Evolutionary conservation across 805 yeast species (phyloP).

Genomic region (Diddensiella transvaalensis): DNA sequence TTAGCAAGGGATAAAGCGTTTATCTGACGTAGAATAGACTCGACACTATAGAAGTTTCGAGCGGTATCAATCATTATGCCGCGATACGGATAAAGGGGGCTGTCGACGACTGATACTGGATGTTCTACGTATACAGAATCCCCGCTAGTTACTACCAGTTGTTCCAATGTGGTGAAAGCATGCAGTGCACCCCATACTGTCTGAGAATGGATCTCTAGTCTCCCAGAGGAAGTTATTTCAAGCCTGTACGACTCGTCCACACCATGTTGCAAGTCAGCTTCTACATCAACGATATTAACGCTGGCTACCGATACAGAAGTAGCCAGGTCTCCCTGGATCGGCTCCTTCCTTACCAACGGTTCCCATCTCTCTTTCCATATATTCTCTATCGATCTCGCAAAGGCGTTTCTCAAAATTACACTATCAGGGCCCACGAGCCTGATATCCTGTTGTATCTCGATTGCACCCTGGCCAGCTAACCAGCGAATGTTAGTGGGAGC

Average conservation of each 20-base stretch:
- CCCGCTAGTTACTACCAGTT: constrained; percentile 33
- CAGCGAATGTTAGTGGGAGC: constrained; percentile 16
- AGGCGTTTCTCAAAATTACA: constrained; percentile 25
- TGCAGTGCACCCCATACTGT: constrained; percentile 42
- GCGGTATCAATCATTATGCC: constrained; percentile 41
- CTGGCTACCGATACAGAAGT: not conserved
- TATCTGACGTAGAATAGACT: constrained; percentile 34
- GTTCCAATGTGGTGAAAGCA: constrained; percentile 40
- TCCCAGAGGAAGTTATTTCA: constrained; percentile 15
- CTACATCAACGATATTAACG: constrained; percentile 21
- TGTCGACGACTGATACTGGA: constrained; percentile 34
- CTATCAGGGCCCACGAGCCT: constrained; percentile 10
- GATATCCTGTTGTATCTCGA: constrained; percentile 3
- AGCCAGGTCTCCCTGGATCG: not conserved
- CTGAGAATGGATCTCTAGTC: constrained; percentile 29
- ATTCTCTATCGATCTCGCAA: constrained; percentile 25
- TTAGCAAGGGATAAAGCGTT: constrained; percentile 38
- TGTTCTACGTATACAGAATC: constrained; percentile 31
- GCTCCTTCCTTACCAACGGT: constrained; percentile 34
- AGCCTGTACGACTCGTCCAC: constrained; percentile 38
- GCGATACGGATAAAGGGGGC: constrained; percentile 37
- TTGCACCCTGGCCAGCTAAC: constrained; percentile 2
- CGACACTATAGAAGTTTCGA: constrained; percentile 35
- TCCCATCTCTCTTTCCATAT: constrained; percentile 31
- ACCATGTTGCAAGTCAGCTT: constrained; percentile 35